Evolutionary conservation across 2,329 filamentous ascomycete species (phyloP), one percentile per base, ranked within the genome.

Genomic region (Calonectria henricotiae): DNA sequence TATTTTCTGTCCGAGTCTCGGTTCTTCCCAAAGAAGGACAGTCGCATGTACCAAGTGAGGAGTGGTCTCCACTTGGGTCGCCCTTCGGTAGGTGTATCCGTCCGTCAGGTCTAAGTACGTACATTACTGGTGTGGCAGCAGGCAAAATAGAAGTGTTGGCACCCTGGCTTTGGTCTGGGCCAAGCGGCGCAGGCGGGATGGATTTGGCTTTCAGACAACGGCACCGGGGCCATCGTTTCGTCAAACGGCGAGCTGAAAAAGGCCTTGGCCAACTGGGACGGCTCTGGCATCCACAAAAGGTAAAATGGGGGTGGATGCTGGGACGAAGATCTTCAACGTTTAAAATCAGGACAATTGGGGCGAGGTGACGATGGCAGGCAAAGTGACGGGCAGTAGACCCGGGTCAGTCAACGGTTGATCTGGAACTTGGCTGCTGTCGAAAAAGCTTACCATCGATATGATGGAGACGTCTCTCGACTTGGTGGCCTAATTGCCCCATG

Each of bases 191-290:
- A 62, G 49, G 23, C 47, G 65, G 58, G 55, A 61, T 64, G 65
- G 37, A 61, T 64, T 65, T 66, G 44, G 55, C 66, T 65, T 60
- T 55, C 69, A 69, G 66, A 67, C 66, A 63, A 66, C 58, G 62
- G 69, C 41, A 71, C 58, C 35, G 44, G 63, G 58, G 62, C 69
- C 66, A 69, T 67, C 47, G 69, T 71, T 71, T 71, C 66, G 69
- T 37, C 41, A 61, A 64, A 64, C 60, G 55, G 39, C 55, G 47
- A 68, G 65, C 60, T 68, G 68, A 65, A 65, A 58, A 39, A 15
- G 25, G 39, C 20, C 27, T 39, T 47, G 64, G 17, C 32, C 47
- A 62, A 58, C 46, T 12, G 41, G 17, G 30, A 41, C 39, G 61
- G 32, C 49, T 60, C 23, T 15, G 23, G 23, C 23, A 12, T 43